Evolutionary conservation across 805 yeast genomes (phyloP), one percentile per base, ranked within the genome.

Genomic region (Cephaloascus albidus): DNA sequence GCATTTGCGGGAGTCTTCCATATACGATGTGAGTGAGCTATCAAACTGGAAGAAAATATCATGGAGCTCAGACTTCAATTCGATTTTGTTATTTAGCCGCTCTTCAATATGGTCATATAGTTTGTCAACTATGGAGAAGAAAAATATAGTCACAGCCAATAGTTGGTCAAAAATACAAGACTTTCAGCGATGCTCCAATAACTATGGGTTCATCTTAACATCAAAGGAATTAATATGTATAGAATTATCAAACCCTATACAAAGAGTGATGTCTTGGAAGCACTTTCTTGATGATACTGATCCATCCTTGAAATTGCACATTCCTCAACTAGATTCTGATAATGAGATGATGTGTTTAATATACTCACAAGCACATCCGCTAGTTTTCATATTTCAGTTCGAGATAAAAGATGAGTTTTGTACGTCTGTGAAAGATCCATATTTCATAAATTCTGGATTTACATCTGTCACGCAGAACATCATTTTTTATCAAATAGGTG

Each of bases 241-340:
- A 16, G 62, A 57, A 46, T 14, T 57, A 59, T 10, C 42, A 1
- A 50, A 45, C 6, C 55, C 58, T 3, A 51, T 75, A n/a, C 58
- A 58, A 23, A 65, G 83, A 41, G 43, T 74, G 2, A 49, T 86
- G 1, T 72, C 89, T 0, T 84, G 94, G 89, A 81, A 79, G 43
- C 96, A 87, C 55, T 73, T 60, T 43, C 55, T 83, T 18, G 68
- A 70, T 34, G 65, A 71, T 5, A 45, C 53, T 1, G 95, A 85
- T 47, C 69, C 72, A 1, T 68, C 85, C 0, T 47, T 79, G 40
- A 59, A 53, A 38, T 40, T 82, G 39, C 40, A 39, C 10, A 38
- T 47, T 17, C 16, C 38, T 5, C 26, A 37, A n/a, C 15, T 42
- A 14, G 43, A 35, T 3, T 27, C 33, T 10, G 37, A 38, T 20